Conservation (phyloP, 768 basidiomycete species). For the Stropharia rugosoannulata region DNA sequence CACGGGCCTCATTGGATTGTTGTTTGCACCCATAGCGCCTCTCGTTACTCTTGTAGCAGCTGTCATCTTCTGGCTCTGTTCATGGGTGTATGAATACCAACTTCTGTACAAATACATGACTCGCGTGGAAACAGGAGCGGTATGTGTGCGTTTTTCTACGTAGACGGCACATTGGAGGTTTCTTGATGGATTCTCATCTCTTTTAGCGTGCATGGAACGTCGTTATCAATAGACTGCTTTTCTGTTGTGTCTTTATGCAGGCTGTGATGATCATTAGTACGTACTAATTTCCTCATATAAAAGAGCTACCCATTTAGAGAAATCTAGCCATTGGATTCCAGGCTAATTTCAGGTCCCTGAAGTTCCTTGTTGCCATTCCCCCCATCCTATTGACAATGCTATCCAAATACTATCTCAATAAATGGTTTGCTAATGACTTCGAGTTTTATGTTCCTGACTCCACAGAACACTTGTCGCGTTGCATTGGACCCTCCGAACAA, state of each 20-base stretch:
- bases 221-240: conserved; percentile 71
- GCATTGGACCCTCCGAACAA: conserved; percentile 61
- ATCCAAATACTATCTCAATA: conserved; percentile 74
- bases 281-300: conserved; percentile 24
- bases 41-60: conserved; percentile 71
- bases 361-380: conserved; percentile 68
- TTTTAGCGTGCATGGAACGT: conserved; percentile 76
- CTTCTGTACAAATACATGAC: conserved; percentile 81
- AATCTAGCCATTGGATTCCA: conserved; percentile 70
- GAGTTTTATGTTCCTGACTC: conserved; percentile 70
- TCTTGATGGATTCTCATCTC: not conserved
- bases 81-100: conserved; percentile 83
- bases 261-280: conserved; percentile 68
- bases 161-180: conserved; percentile 1
- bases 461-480: conserved; percentile 52
- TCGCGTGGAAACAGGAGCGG: conserved; percentile 80
- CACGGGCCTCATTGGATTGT: conserved; percentile 71
- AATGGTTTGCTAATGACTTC: conserved; percentile 59
- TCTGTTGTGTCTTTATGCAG: conserved; percentile 74
- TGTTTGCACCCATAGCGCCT: conserved; percentile 86
- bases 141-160: conserved; percentile 29
- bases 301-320: conserved; percentile 3
- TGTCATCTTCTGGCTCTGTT: conserved; percentile 70
- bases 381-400: conserved; percentile 61
- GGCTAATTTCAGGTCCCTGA: conserved; percentile 52